phyloP scores from a whole-genome alignment of 257 asterid species.

The Jacaranda mimosifolia region DNA sequence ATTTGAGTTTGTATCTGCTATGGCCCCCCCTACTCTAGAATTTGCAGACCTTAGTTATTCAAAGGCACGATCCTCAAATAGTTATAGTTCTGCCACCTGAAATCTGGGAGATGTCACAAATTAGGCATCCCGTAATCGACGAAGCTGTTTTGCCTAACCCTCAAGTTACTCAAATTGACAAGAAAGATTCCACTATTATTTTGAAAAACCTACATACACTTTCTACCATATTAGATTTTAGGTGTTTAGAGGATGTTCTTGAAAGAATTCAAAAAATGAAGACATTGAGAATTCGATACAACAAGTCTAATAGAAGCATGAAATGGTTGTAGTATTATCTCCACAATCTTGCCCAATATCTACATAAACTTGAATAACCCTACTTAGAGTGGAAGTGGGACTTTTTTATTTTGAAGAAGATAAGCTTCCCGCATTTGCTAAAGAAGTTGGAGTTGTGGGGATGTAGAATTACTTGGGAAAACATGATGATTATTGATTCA shows the following conservation, averaged over 20 bases:
- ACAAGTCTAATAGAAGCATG: not conserved
- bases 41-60: conserved; percentile 25
- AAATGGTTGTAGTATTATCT: not conserved
- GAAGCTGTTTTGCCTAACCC: not conserved
- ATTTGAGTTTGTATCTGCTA: no score
- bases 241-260: not conserved
- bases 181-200: not conserved
- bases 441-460: not conserved
- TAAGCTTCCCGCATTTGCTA: not conserved
- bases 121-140: not conserved
- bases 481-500: not conserved
- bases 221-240: not conserved
- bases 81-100: not conserved
- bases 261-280: not conserved
- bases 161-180: not conserved
- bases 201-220: not conserved
- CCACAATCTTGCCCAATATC: not conserved
- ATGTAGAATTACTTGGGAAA: not conserved
- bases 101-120: conserved; percentile 32
- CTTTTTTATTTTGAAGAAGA: not conserved
- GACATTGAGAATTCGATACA: not conserved
- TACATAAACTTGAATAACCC: not conserved
- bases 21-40: conserved; percentile 20
- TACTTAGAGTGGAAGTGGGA: not conserved
- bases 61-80: no score